Evolutionary conservation across 495 filamentous ascomycete genomes (phyloP).

Genomic region (Bombardia bombarda): DNA sequence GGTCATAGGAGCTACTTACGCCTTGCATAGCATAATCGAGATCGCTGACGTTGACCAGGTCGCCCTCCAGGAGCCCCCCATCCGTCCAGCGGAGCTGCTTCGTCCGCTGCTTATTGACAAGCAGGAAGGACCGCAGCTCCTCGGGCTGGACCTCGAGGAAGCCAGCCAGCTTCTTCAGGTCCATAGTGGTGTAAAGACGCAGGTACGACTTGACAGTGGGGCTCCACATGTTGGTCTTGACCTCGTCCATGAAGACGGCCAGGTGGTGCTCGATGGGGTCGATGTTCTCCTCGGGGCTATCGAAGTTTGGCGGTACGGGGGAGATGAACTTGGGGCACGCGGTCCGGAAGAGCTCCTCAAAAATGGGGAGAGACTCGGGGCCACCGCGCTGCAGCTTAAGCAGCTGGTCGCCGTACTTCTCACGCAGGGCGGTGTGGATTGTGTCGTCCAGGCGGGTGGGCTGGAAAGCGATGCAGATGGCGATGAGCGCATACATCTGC

Average conservation of each 20-base stretch:
- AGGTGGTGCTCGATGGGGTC: conserved; percentile 97
- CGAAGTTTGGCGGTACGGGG: conserved; percentile 93
- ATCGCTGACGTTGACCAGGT: conserved; percentile 82
- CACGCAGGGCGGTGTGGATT: conserved; percentile 92
- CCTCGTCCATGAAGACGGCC: conserved; percentile 97
- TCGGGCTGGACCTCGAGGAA: conserved; percentile 94
- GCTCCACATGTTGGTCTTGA: conserved; percentile 92
- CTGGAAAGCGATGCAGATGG: conserved; percentile 96
- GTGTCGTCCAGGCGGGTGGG: conserved; percentile 96
- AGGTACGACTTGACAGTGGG: conserved; percentile 96
- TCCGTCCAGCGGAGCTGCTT: conserved; percentile 95
- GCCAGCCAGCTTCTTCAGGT: conserved; percentile 93
- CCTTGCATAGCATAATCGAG: conserved; percentile 95
- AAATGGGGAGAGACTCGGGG: conserved; percentile 87
- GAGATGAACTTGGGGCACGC: conserved; percentile 99
- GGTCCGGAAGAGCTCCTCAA: conserved; percentile 90
- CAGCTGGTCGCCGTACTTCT: conserved; percentile 98
- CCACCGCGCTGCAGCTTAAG: conserved; percentile 91
- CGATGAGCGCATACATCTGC: conserved; percentile 98
- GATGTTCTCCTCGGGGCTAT: conserved; percentile 85
- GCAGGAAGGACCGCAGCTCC: conserved; percentile 77
- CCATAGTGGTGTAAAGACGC: conserved; percentile 99
- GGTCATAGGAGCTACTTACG: conserved; percentile 48
- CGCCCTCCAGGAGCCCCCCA: conserved; percentile 80
- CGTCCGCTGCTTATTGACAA: conserved; percentile 97